A percentile compares a stretch with the other conserved stretches of the same genome.
Evolutionary conservation across 768 basidiomycete species (phyloP).

Genomic region (Russula ochroleuca): DNA sequence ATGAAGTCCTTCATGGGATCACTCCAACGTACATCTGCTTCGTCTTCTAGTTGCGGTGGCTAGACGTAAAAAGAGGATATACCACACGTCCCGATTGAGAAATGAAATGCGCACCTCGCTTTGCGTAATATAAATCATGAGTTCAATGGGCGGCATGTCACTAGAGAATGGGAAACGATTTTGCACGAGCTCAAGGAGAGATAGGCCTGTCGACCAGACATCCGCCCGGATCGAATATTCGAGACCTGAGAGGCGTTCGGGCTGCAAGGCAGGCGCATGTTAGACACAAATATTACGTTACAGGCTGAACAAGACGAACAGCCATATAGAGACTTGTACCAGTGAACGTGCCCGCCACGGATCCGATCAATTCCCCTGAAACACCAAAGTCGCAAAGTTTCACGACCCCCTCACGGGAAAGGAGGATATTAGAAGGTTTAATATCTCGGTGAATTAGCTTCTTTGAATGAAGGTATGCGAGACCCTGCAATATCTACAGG

Average conservation of each 20-base stretch:
- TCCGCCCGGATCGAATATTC: conserved; percentile 94
- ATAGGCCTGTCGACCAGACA: conserved; percentile 97
- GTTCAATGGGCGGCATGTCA: conserved; percentile 89
- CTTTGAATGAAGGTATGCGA: conserved; percentile 85
- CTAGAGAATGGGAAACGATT: conserved; percentile 94
- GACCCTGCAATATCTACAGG: conserved; percentile 77
- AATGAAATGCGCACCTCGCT: conserved; percentile 53
- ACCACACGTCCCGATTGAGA: conserved; percentile 26
- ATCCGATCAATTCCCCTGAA: conserved; percentile 90
- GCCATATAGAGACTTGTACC: conserved; percentile 99
- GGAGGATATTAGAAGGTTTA: conserved; percentile 88
- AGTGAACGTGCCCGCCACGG: conserved; percentile 91
- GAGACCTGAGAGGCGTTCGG: conserved; percentile 89
- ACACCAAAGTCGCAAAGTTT: conserved; percentile 97
- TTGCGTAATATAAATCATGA: conserved; percentile 84
- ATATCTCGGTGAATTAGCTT: conserved; percentile 96
- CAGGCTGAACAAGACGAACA: conserved; percentile 48
- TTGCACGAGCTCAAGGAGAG: conserved; percentile 87
- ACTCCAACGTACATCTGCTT: conserved; percentile 62
- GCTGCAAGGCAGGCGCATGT: conserved; percentile 44
- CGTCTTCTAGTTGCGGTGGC: conserved; percentile 82
- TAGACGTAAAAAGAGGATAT: conserved; percentile 34
- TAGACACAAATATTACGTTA: conserved; percentile 21
- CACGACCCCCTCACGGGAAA: conserved; percentile 84
- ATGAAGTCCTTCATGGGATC: conserved; percentile 90